phyloP scores from a whole-genome alignment of 371 early-diverging fungal genomes.

The Ordospora colligata region DNA sequence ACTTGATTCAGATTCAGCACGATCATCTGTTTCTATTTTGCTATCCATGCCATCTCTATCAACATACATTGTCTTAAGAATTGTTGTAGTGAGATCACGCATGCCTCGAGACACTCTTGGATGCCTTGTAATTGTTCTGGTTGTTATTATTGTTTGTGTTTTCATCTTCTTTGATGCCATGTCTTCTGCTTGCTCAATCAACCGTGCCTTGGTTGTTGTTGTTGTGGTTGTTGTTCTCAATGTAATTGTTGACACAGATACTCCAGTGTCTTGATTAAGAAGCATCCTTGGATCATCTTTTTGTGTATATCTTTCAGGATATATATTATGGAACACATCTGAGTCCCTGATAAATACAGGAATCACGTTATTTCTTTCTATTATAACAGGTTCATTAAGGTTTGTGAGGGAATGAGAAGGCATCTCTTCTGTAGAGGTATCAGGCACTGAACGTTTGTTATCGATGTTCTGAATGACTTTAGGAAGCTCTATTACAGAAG shows the following conservation, averaged over 20 bases:
- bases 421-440: too few species aligned
- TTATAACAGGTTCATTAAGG: not conserved
- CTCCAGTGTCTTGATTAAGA: not conserved
- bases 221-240: slow-evolving; percentile 1
- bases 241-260: not conserved
- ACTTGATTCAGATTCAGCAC: not conserved
- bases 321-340: not conserved
- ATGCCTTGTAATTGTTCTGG: slow-evolving; percentile 9
- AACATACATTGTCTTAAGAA: not conserved
- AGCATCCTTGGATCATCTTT: too few species aligned
- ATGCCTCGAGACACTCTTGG: too few species aligned
- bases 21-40: not conserved
- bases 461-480: too few species aligned
- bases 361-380: not conserved
- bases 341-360: not conserved
- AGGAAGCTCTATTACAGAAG: not conserved
- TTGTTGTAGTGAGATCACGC: not conserved
- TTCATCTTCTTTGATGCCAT: not conserved
- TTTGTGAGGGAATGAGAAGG: not conserved
- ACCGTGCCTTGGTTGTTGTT: not conserved
- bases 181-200: not conserved
- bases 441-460: too few species aligned
- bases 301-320: too few species aligned
- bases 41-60: not conserved
- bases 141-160: slow-evolving; percentile 3